Evolutionary conservation across 2,329 filamentous ascomycete species (phyloP), one percentile per base, ranked within the genome.

Genomic region (Phialophora macrospora): DNA sequence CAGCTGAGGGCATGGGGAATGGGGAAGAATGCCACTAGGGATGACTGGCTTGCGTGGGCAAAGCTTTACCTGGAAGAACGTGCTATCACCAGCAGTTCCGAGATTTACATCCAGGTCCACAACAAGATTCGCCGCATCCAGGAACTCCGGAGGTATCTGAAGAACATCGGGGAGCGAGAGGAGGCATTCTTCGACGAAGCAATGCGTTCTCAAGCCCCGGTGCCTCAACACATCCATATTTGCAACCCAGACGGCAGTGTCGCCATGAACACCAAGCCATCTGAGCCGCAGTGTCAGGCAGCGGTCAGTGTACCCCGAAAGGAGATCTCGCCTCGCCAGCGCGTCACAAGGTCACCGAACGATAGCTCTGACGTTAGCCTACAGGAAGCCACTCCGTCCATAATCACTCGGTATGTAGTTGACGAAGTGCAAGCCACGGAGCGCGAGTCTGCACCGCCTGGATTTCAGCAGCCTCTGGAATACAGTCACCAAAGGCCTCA

Each of bases 1-100:
- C 44, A 48, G 17, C 17, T 48, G 17, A 48, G 14, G 17, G 8
- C 8, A 20, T 48, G 60, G 60, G 28, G 24, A 5, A 26, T 55
- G 20, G 49, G 48, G 7, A 63, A 63, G 12, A 63, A 63, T 24
- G 60, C 60, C n/a, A 38, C 8, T 3, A 46, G 52, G 60, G n/a
- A 30, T 22, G 60, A 63, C 49, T 63, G 60, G 60, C 60, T 63
- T 11, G 52, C 34, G 11, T 63, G 34, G 30, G n/a, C 54, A 48
- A 30, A 32, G 41, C 26, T 60, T 30, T 44, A 56, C 38, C 46
- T 44, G 44, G 26, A 61, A 17, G 7, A 46, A 38, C 44, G 28
- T n/a, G 59, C 28, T 14, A 22, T 20, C 44, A 24, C 12, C 20
- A 34, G 32, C 32, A 54, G 26, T 30, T 32, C 14, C 22, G 44